Evolutionary conservation across 1,139 yeast genomes (phyloP), one percentile per base, ranked within the genome.

Genomic region (Yamadazyma dendronema): DNA sequence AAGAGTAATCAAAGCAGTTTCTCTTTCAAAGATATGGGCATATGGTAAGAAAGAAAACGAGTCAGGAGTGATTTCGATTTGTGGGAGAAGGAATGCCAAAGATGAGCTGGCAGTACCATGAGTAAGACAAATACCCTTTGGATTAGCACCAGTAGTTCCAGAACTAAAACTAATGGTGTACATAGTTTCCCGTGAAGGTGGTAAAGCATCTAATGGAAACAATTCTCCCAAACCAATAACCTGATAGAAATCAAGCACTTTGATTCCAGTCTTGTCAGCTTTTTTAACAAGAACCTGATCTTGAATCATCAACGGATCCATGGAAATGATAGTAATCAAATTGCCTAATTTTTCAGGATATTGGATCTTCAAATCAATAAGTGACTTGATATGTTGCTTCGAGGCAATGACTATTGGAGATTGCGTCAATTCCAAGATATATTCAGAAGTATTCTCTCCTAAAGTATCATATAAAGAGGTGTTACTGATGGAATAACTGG

Each of bases 11-110:
- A 51, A 42, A 25, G 62, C 38, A 25, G 56, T 53, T 57, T 59
- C 59, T 41, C 74, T 54, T 45, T 82, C 86, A 53, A 75, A 82
- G 43, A 84, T 83, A 56, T 84, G 90, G 1, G 90, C 88, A 51
- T 81, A 63, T 0, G 89, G 89, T 39, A 82, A 67, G 55, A 79
- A 78, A 40, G 76, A 48, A 50, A 52, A 50, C 2, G 47, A 25
- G 36, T 39, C 41, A 2, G 34, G 30, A 16, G 52, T 43, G 2
- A 28, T 28, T 4, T 33, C 30, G 19, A 49, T 30, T 11, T 48
- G 42, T 2, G 55, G 37, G 13, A 51, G 39, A 17, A 55, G 40
- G 15, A 56, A 54, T 2, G 56, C 38, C 14, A 60, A 47, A 2
- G 62, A 62, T 3, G 67, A 54, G 4, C 53, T 54, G 3, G 62